Conservation (phyloP, 1,284 basidiomycete genomes). For the Ganoderma sp. region DNA sequence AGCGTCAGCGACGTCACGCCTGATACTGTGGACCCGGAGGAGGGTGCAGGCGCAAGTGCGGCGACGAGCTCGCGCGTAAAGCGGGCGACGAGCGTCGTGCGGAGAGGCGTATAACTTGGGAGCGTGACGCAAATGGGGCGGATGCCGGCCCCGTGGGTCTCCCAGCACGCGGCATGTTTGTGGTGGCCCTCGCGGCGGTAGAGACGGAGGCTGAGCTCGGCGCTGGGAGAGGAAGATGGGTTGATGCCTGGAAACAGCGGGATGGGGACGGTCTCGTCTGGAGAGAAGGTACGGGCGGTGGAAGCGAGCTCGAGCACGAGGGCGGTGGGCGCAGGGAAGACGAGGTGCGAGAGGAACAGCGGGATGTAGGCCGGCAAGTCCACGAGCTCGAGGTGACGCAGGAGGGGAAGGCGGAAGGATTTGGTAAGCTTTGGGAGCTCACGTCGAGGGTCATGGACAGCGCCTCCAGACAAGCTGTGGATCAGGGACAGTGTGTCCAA, state of each 20-base stretch:
- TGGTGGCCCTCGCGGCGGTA: no score
- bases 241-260: not conserved
- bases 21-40: not conserved
- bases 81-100: not conserved
- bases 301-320: not conserved
- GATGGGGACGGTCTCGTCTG: not conserved
- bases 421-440: not conserved
- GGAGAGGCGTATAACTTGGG: not conserved
- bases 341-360: not conserved
- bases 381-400: not conserved
- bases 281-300: not conserved
- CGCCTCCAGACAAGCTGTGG: not conserved
- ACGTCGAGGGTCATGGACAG: not conserved
- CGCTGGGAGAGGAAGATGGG: not conserved
- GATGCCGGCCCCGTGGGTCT: not conserved
- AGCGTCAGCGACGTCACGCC: not conserved
- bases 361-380: not conserved
- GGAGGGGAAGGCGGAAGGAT: not conserved
- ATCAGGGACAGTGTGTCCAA: not conserved
- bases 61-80: constrained; percentile 1
- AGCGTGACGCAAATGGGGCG: constrained; percentile 1
- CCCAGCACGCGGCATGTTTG: not conserved
- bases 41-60: not conserved
- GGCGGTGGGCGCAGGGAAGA: not conserved
- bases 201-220: not conserved